phyloP scores from a whole-genome alignment of 148 eudicot genomes.

The Camellia sinensis region DNA sequence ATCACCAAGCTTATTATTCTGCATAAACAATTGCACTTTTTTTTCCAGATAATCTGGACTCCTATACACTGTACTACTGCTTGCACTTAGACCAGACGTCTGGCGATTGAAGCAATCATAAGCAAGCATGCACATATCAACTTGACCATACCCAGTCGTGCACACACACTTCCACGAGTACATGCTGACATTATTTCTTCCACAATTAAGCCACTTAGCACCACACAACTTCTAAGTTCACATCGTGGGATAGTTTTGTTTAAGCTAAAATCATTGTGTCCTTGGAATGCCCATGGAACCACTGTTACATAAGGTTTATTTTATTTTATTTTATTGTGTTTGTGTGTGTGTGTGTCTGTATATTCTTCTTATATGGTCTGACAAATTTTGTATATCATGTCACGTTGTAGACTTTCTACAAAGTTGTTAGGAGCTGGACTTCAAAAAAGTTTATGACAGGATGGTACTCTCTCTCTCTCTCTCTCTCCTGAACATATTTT shows the following conservation, averaged over 20 bases:
- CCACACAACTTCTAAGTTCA: not conserved
- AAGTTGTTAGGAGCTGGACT: slow-evolving; percentile 92
- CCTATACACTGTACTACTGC: not conserved
- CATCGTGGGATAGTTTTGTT: not conserved
- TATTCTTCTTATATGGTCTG: slow-evolving; percentile 14
- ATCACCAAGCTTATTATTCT: slow-evolving; percentile 3
- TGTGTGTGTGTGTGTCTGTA: not conserved
- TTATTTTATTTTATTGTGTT: not conserved
- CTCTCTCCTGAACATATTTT: not conserved
- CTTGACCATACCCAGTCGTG: not conserved
- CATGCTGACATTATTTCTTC: not conserved
- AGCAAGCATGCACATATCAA: not conserved
- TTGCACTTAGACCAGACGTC: not conserved
- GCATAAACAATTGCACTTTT: not conserved
- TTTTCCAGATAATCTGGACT: not conserved
- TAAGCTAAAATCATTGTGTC: not conserved
- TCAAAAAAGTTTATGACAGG: slow-evolving; percentile 98
- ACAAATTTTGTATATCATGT: not conserved
- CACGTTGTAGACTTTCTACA: slow-evolving; percentile 68
- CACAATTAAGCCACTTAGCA: not conserved
- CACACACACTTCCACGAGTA: not conserved
- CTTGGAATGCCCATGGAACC: not conserved
- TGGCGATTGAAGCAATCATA: not conserved
- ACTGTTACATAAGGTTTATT: not conserved
- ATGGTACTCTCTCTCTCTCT: slow-evolving; percentile 43